Conservation (phyloP, 306 rosid species). For the Cucurbita ficifolia region DNA sequence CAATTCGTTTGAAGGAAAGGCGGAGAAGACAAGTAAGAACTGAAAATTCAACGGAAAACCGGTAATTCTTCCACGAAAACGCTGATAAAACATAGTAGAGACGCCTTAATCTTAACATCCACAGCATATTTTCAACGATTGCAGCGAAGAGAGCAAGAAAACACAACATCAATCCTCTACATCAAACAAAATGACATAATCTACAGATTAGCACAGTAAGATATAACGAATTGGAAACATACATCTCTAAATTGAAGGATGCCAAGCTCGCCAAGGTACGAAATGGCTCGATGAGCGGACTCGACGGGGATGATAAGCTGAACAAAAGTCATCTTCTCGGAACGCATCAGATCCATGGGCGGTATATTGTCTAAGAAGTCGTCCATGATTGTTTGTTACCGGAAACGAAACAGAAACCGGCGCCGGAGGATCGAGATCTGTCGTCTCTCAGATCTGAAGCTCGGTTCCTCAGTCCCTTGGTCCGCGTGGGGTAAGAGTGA, state of each 20-base stretch:
- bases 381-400: constrained; percentile 30
- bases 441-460: constrained; percentile 35
- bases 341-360: constrained; percentile 97
- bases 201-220: neutral
- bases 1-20: neutral
- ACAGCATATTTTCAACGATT: neutral
- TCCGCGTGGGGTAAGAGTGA: constrained; percentile 9
- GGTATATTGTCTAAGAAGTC: constrained; percentile 61
- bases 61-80: neutral
- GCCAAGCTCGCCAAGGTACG: constrained; percentile 91
- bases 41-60: neutral
- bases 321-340: constrained; percentile 93
- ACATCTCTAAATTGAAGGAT: constrained; percentile 91
- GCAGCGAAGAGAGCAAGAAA: neutral
- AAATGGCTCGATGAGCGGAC: constrained; percentile 83
- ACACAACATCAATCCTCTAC: neutral
- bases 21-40: neutral
- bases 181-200: neutral
- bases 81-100: neutral
- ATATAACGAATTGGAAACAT: constrained; percentile 32
- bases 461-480: neutral
- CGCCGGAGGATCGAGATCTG: constrained; percentile 9
- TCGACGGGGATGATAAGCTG: constrained; percentile 95
- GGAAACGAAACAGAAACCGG: constrained; percentile 25
- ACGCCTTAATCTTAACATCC: neutral